These are phyloP conservation scores for Gonium pectorale DNA, from an alignment of 139 green algal genomes.

Conservation along the genomic window DNA sequence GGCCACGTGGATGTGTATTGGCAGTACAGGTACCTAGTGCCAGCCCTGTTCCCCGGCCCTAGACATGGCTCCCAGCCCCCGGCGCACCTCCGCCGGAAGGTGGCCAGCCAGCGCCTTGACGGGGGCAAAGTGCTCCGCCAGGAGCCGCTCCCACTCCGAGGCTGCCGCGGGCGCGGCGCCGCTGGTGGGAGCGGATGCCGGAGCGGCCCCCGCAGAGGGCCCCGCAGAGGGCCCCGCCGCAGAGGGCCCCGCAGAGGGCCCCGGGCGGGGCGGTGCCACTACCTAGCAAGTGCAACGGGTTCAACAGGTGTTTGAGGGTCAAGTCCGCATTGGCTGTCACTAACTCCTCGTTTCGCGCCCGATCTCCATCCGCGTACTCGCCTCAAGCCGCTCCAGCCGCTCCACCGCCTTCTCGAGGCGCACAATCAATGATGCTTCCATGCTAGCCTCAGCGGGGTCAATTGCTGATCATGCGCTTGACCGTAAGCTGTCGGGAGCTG, in stretches of 20 bases:
- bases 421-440: constrained; percentile 23
- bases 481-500: no score
- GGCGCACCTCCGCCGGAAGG: not conserved
- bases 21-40: no score
- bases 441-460: not conserved
- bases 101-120: not conserved
- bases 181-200: not conserved
- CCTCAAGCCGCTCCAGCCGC: constrained; percentile 5
- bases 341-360: no score
- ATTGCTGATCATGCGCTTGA: no score
- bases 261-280: no score
- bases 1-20: no score
- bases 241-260: not conserved
- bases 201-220: not conserved
- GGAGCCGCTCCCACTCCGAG: constrained; percentile 28
- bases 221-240: not conserved
- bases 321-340: no score
- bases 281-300: not conserved
- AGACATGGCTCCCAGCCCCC: not conserved
- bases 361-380: not conserved
- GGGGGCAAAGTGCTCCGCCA: constrained; percentile 5
- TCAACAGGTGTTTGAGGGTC: not conserved
- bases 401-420: constrained; percentile 32
- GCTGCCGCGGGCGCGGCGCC: not conserved
- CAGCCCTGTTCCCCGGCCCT: no score